These are phyloP conservation scores for Theileria sp. DNA, from an alignment of 169 alveolate species.

Conservation along the genomic window DNA sequence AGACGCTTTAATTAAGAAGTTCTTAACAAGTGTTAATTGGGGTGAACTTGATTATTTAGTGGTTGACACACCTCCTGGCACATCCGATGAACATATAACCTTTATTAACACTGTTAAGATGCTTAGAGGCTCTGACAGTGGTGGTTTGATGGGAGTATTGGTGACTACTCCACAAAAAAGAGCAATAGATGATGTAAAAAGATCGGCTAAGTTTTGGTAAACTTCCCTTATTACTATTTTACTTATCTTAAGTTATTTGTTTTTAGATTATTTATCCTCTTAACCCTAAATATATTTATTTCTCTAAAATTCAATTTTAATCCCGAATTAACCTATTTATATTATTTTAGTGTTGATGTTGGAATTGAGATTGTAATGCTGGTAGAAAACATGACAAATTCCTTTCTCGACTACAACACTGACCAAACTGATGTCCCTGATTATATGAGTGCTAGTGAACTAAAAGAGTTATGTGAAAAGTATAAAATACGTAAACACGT, in stretches of 20 bases:
- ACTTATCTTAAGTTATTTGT: not conserved
- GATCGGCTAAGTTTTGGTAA: slow-evolving; percentile 69
- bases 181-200: slow-evolving; percentile 65
- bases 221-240: not conserved
- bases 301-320: not conserved
- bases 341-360: slow-evolving; percentile 76
- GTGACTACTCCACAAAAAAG: slow-evolving; percentile 83
- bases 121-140: slow-evolving; percentile 62
- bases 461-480: slow-evolving; percentile 43
- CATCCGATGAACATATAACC: slow-evolving; percentile 98
- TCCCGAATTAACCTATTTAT: not conserved
- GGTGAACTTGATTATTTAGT: slow-evolving; percentile 93
- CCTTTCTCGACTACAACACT: slow-evolving; percentile 63
- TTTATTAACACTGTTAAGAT: slow-evolving; percentile 87
- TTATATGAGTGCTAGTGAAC: not conserved
- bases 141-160: slow-evolving; percentile 70
- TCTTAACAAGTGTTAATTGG: slow-evolving; percentile 96
- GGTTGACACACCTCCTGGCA: slow-evolving; percentile 98
- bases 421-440: not conserved
- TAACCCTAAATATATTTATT: not conserved
- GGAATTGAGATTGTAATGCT: slow-evolving; percentile 90
- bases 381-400: slow-evolving; percentile 93
- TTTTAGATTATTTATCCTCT: not conserved
- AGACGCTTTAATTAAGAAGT: slow-evolving; percentile 91
- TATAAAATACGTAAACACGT: slow-evolving; percentile 27